phyloP scores from a whole-genome alignment of 73 alveolate species.

The Tetrahymena elliotti region DNA sequence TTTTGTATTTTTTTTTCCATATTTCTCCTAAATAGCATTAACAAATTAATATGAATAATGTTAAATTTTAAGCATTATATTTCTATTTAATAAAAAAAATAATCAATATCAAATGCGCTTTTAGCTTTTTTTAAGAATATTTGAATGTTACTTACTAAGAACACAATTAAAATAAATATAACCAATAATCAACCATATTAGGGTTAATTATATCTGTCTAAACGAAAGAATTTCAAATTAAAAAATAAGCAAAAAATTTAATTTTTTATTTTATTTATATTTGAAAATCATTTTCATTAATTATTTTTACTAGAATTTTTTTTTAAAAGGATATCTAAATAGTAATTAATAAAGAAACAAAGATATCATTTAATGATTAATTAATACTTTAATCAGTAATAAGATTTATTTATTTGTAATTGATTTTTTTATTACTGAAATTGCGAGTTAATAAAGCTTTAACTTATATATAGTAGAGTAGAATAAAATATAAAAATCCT shows the following conservation, averaged over 20 bases:
- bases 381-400: not conserved
- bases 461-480: not conserved
- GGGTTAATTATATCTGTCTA: no score
- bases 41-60: not conserved
- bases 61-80: not conserved
- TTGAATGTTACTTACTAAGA: no score
- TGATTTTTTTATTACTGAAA: not conserved
- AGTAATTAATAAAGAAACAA: no score
- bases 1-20: not conserved
- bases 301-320: no score
- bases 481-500: not conserved
- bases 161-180: no score
- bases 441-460: not conserved
- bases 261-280: no score
- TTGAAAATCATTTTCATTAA: no score
- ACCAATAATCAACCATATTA: no score
- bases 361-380: no score
- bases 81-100: not conserved
- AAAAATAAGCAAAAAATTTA: no score
- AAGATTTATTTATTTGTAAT: not conserved
- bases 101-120: not conserved
- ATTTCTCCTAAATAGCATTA: not conserved
- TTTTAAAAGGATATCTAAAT: no score
- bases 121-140: not conserved
- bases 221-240: no score